phyloP scores from a whole-genome alignment of 1,139 yeast genomes.

The Pneumocystis carinii region DNA sequence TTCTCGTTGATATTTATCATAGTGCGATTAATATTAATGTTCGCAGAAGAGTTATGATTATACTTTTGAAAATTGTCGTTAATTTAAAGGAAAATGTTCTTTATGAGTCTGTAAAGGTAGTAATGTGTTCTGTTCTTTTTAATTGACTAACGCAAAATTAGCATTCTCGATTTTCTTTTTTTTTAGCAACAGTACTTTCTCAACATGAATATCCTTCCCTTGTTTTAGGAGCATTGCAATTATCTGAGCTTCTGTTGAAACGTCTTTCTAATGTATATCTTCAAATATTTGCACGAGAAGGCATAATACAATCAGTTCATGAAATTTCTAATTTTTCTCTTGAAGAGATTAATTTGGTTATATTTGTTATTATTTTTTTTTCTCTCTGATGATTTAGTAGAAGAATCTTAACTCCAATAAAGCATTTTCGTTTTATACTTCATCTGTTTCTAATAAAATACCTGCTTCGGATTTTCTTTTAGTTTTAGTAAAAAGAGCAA shows the following conservation, averaged over 20 bases:
- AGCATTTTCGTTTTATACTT: background rate
- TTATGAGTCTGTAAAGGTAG: slow-evolving; percentile 16
- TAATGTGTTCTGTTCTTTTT: background rate
- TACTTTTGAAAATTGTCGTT: slow-evolving; percentile 39
- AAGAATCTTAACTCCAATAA: background rate
- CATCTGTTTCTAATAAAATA: background rate
- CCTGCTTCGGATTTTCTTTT: background rate
- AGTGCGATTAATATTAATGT: slow-evolving; percentile 59
- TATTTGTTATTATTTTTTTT: background rate
- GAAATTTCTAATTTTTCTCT: slow-evolving; percentile 6
- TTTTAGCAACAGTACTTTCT: slow-evolving; percentile 57
- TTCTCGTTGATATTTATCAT: slow-evolving; percentile 57
- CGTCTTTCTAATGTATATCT: slow-evolving; percentile 35
- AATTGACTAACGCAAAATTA: background rate
- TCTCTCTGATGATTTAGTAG: background rate
- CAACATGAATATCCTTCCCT: slow-evolving; percentile 32
- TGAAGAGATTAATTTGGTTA: background rate
- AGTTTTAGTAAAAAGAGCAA: background rate
- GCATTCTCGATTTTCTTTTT: slow-evolving; percentile 23
- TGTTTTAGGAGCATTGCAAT: slow-evolving; percentile 40
- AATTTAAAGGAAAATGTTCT: slow-evolving; percentile 19
- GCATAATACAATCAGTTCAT: slow-evolving; percentile 43
- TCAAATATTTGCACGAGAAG: slow-evolving; percentile 51
- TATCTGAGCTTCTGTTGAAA: slow-evolving; percentile 34
- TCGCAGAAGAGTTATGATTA: slow-evolving; percentile 44